These are phyloP conservation scores for Erodium trifolium DNA, from an alignment of 441 rosid genomes.

Conservation along the genomic window DNA sequence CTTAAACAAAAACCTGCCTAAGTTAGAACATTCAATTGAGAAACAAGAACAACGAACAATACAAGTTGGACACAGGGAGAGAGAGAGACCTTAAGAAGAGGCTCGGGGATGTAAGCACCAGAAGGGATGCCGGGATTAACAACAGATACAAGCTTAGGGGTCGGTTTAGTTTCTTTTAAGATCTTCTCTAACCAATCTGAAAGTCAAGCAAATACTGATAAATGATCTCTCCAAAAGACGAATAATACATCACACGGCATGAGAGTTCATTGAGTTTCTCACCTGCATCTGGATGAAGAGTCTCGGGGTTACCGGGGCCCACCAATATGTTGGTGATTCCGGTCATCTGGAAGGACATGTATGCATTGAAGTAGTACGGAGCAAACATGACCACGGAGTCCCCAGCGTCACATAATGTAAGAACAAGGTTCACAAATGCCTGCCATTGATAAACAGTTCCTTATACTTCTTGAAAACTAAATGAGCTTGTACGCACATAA, in stretches of 20 bases:
- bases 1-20: constrained; percentile 20
- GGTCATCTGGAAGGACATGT: constrained; percentile 99
- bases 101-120: constrained; percentile 84
- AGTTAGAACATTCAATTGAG: constrained; percentile 17
- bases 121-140: constrained; percentile 97
- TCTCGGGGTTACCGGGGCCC: constrained; percentile 63
- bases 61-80: constrained; percentile 9
- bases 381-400: constrained; percentile 94
- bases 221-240: constrained; percentile 11
- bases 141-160: constrained; percentile 83
- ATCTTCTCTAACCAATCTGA: constrained; percentile 87
- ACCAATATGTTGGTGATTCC: constrained; percentile 80
- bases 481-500: neutral
- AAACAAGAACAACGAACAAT: constrained; percentile 11
- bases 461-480: constrained; percentile 12
- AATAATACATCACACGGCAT: neutral
- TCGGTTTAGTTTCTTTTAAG: constrained; percentile 56
- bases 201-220: constrained; percentile 19
- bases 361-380: constrained; percentile 96
- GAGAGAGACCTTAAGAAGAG: constrained; percentile 63
- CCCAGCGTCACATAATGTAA: constrained; percentile 78
- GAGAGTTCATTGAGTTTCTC: constrained; percentile 13
- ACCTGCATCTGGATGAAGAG: constrained; percentile 95
- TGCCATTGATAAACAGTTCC: constrained; percentile 27
- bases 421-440: constrained; percentile 95